These are phyloP conservation scores for Epichloe sibirici DNA, from an alignment of 2,329 filamentous ascomycete species.

Conservation along the genomic window DNA sequence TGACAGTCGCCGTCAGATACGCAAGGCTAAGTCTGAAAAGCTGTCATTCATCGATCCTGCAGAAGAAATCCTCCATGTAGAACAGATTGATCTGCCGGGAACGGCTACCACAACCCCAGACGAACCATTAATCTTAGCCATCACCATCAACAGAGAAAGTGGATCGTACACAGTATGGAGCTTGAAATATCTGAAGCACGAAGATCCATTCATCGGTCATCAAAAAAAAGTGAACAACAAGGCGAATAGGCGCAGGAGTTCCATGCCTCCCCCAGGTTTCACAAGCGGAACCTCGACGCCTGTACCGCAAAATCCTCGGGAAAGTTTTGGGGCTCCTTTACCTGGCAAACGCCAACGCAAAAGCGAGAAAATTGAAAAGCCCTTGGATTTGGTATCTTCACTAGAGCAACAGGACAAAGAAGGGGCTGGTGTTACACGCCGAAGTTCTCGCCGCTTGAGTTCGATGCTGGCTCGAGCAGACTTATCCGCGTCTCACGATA, in stretches of 20 bases:
- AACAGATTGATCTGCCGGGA: slow-evolving; percentile 48
- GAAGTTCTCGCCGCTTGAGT: slow-evolving; percentile 69
- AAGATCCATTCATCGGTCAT: slow-evolving; percentile 40
- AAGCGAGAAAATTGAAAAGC: slow-evolving; percentile 37
- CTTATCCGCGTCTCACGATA: slow-evolving; percentile 72
- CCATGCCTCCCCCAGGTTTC: slow-evolving; percentile 55
- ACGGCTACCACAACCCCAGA: slow-evolving; percentile 22
- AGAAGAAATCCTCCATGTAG: slow-evolving; percentile 78
- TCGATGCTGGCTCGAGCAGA: slow-evolving; percentile 82
- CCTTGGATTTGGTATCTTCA: slow-evolving; percentile 53
- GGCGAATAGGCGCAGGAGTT: slow-evolving; percentile 43
- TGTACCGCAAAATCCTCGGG: slow-evolving; percentile 54
- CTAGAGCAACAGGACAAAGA: slow-evolving; percentile 56
- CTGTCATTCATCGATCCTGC: slow-evolving; percentile 53
- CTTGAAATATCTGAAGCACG: slow-evolving; percentile 61
- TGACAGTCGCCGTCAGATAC: slow-evolving; percentile 14
- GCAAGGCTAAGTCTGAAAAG: slow-evolving; percentile 26
- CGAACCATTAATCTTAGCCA: slow-evolving; percentile 54
- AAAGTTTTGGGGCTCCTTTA: slow-evolving; percentile 58
- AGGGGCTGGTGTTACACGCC: slow-evolving; percentile 37
- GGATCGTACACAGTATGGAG: slow-evolving; percentile 78
- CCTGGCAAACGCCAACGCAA: slow-evolving; percentile 42
- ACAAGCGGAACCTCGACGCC: slow-evolving; percentile 69
- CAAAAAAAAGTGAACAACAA: slow-evolving; percentile 33
- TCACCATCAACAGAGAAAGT: slow-evolving; percentile 69